Percentiles rank a stretch among this genome's conserved stretches.
phyloP scores from a whole-genome alignment of 352 stramenopile species.

The Phytophthora cryptogea region DNA sequence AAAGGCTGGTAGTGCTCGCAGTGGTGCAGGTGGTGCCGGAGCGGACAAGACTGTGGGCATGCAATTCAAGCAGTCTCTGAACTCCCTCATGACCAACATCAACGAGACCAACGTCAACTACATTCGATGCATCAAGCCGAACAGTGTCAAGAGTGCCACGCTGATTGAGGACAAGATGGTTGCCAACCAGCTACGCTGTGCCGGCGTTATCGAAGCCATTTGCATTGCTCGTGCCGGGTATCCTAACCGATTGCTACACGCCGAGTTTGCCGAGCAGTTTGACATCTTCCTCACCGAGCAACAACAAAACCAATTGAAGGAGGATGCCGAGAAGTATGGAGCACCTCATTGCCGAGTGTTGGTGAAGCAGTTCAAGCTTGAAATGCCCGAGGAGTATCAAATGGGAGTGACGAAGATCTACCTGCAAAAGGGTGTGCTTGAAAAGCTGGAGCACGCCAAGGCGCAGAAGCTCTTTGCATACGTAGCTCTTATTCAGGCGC shows the following conservation, averaged over 20 bases:
- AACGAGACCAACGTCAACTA: constrained; percentile 79
- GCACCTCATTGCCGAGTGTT: constrained; percentile 50
- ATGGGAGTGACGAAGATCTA: constrained; percentile 89
- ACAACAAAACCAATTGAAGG: constrained; percentile 37
- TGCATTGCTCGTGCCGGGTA: constrained; percentile 74
- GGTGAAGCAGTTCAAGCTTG: constrained; percentile 65
- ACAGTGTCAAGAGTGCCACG: constrained; percentile 68
- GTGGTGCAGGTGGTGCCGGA: constrained; percentile 12
- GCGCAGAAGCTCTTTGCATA: constrained; percentile 71
- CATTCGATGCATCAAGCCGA: constrained; percentile 88
- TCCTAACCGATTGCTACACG: constrained; percentile 84
- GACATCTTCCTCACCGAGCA: constrained; percentile 65
- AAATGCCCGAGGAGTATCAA: constrained; percentile 70
- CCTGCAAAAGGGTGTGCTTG: constrained; percentile 81
- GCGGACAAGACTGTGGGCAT: constrained; percentile 66
- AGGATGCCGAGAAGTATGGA: constrained; percentile 29
- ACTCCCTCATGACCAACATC: constrained; percentile 74
- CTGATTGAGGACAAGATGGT: constrained; percentile 75
- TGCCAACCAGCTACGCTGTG: constrained; percentile 78
- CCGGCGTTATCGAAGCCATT: constrained; percentile 83
- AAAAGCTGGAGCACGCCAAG: constrained; percentile 66
- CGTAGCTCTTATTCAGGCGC: constrained; percentile 63
- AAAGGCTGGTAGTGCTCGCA: constrained; percentile 30
- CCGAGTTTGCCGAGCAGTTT: constrained; percentile 65
- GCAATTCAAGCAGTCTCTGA: constrained; percentile 82